phyloP scores from a whole-genome alignment of 306 rosid species.

The Carpinus viminea region DNA sequence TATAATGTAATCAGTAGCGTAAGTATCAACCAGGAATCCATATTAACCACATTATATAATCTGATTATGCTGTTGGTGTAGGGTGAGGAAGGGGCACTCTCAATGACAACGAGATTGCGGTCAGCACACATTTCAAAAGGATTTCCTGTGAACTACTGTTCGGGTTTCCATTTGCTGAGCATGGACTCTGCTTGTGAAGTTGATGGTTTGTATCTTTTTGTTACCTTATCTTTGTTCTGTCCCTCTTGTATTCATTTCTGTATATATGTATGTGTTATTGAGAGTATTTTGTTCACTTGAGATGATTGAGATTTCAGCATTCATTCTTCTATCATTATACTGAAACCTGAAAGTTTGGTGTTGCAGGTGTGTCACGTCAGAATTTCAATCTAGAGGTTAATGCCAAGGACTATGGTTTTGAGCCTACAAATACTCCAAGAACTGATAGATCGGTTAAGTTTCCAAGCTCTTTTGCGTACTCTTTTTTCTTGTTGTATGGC shows the following conservation, averaged over 20 bases:
- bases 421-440: constrained; percentile 92
- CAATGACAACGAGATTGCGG: constrained; percentile 89
- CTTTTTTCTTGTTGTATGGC: neutral
- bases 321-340: constrained; percentile 7
- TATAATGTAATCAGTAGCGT: neutral
- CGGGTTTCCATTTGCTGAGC: constrained; percentile 72
- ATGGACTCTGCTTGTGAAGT: constrained; percentile 48
- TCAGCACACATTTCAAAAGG: constrained; percentile 60
- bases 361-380: constrained; percentile 85
- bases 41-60: constrained; percentile 23
- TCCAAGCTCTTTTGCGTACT: constrained; percentile 17
- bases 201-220: constrained; percentile 56
- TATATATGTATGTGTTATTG: neutral
- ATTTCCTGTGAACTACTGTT: constrained; percentile 89
- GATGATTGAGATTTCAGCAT: constrained; percentile 21
- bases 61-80: constrained; percentile 38
- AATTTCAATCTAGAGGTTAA: constrained; percentile 81
- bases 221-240: constrained; percentile 20
- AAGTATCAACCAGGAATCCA: constrained; percentile 1
- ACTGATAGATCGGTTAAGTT: constrained; percentile 88
- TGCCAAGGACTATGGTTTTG: constrained; percentile 81
- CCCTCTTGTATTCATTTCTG: neutral
- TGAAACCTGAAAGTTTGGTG: constrained; percentile 28
- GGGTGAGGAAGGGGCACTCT: constrained; percentile 99
- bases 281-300: neutral